Evolutionary conservation across 2,329 filamentous ascomycete genomes (phyloP).

Genomic region (Teratosphaeria viscida): DNA sequence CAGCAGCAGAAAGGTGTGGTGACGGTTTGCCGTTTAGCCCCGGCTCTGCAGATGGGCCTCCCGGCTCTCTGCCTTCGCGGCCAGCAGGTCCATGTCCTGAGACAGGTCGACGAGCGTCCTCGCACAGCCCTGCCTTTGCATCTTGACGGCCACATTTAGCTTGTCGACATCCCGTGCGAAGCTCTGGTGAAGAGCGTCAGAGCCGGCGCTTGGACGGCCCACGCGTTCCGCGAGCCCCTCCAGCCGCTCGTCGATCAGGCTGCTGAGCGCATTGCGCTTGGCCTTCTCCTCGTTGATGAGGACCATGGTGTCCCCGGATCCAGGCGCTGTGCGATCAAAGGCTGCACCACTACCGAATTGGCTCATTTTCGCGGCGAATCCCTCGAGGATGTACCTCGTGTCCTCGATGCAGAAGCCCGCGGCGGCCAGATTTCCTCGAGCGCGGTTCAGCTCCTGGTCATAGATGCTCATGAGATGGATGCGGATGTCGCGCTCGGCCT

Average conservation of each 20-base stretch:
- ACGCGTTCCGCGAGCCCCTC: background rate
- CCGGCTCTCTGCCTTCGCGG: background rate
- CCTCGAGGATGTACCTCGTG: background rate
- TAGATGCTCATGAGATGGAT: background rate
- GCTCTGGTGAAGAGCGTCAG: background rate
- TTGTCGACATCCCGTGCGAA: background rate
- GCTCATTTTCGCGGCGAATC: too few relatives aligned
- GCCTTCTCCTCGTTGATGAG: background rate
- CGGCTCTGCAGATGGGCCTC: background rate
- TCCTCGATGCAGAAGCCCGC: background rate
- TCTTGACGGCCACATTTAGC: background rate
- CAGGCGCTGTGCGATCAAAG: background rate
- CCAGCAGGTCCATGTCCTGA: background rate
- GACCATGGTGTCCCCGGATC: background rate
- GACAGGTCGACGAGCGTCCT: background rate
- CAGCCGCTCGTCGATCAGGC: background rate
- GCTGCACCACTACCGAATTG: background rate
- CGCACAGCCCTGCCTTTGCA: background rate
- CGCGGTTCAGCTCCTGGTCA: background rate
- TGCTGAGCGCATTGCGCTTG: background rate
- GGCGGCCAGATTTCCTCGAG: background rate
- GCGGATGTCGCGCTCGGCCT: background rate
- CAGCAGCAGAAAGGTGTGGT: too few relatives aligned
- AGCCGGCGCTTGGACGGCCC: background rate
- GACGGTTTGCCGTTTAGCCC: background rate